Evolutionary conservation across 208 protist species (phyloP), one percentile per base, ranked within the genome.

Genomic region (Acanthamoeba healyi): DNA sequence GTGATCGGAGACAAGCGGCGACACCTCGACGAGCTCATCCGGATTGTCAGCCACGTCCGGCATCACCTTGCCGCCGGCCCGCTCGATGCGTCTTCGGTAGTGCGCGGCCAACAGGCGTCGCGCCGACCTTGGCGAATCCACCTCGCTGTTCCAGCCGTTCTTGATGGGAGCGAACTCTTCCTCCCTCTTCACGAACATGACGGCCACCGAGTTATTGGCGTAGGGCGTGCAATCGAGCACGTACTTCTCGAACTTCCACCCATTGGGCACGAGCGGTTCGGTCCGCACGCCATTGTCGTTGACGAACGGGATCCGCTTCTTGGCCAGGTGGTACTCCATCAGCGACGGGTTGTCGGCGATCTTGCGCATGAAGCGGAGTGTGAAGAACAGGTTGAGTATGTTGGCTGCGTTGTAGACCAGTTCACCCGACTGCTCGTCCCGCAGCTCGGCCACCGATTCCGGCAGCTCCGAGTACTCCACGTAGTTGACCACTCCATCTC

Each of bases 401-500:
- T 88, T 88, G 49, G 79, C 79, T 15, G 79, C 79, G 79, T 88
- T 88, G 79, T 88, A 88, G n/a, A 56, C 49, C 79, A 88, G 79
- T 10, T 88, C 79, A 14, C 79, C 79, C 44, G 44, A 44, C n/a
- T n/a, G n/a, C 34, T 88, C 42, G 54, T 88, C 54, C 29, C 79
- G 34, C 32, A 58, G 79, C 44, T 65, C 79, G 22, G 79, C 79
- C 26, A 88, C 79, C 15, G 44, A 32, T 24, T 88, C 54, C 14
- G 79, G 79, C 44, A 88, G 42, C 42, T 88, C 79, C 10, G 49
- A 36, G 79, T 88, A 56, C 9, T 88, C 79, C 34, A 56, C 79
- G 34, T 24, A 88, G 54, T 56, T 63, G 54, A 88, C 40, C 4
- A 56, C 54, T 29, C 79, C 79, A 17, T 88, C 54, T 17, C 79